These are phyloP conservation scores for Heliosperma pusillum DNA, from an alignment of 148 eudicot species.

Conservation along the genomic window DNA sequence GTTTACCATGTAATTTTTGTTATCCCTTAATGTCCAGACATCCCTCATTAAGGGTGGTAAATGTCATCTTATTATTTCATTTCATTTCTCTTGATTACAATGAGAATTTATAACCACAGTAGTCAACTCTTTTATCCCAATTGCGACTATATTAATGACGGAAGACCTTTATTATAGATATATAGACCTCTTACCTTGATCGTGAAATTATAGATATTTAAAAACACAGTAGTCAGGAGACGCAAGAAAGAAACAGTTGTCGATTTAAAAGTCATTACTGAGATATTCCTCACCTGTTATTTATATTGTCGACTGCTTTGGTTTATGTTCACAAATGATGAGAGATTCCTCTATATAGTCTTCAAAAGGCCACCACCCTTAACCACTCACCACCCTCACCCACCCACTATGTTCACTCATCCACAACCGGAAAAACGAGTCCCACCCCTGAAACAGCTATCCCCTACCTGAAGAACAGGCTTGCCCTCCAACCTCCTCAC, in stretches of 20 bases:
- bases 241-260: background rate
- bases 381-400: too few relatives aligned
- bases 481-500: too few relatives aligned
- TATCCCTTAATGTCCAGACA: background rate
- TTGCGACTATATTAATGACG: background rate
- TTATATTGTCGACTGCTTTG: background rate
- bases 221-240: conserved; percentile 5
- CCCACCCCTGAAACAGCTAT: too few relatives aligned
- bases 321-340: background rate
- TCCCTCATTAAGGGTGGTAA: background rate
- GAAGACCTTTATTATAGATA: background rate
- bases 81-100: background rate
- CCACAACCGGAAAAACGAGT: too few relatives aligned
- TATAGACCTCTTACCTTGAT: background rate
- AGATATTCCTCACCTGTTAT: background rate
- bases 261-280: background rate
- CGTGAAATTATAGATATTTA: background rate
- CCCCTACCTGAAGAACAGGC: too few relatives aligned
- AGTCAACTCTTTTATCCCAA: background rate
- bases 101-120: background rate
- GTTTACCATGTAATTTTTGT: background rate
- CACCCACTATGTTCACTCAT: too few relatives aligned
- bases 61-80: conserved; percentile 1
- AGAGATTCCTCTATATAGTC: background rate
- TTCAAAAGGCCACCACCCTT: too few relatives aligned